Evolutionary conservation across 345 rosid species (phyloP).

Genomic region (Eucalyptus cloeziana): DNA sequence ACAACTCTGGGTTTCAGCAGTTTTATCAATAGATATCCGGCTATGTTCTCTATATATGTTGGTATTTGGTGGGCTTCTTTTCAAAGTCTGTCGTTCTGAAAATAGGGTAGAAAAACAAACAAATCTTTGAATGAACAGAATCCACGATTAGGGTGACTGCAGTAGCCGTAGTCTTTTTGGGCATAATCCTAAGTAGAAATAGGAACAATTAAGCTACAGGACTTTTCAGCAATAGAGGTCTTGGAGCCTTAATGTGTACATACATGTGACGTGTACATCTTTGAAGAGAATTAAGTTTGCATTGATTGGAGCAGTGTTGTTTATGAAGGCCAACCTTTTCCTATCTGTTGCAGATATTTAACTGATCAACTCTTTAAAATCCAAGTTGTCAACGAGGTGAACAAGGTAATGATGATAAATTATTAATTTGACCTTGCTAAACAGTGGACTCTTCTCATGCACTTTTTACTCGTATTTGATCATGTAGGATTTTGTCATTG

Average conservation of each 20-base stretch:
- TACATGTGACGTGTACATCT: neutral
- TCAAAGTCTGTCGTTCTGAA: neutral
- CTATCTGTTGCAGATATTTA: slow-evolving; percentile 43
- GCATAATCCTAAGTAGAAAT: neutral
- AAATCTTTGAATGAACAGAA: neutral
- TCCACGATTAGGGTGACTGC: neutral
- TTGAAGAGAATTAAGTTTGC: neutral
- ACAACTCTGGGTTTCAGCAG: neutral
- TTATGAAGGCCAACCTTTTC: neutral
- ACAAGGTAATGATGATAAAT: slow-evolving; percentile 36
- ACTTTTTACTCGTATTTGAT: neutral
- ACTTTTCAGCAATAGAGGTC: neutral
- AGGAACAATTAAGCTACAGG: neutral
- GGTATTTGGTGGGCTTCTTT: neutral
- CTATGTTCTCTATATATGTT: neutral
- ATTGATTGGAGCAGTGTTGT: neutral
- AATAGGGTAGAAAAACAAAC: neutral
- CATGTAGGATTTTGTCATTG: slow-evolving; percentile 78
- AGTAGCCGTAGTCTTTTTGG: neutral
- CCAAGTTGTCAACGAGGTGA: slow-evolving; percentile 67
- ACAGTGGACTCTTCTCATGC: neutral
- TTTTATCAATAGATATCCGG: neutral
- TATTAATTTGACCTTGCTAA: neutral
- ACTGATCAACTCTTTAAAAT: slow-evolving; percentile 74
- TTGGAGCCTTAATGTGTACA: neutral